Evolutionary conservation across 345 rosid species (phyloP).

Genomic region (rapeseed (Brassica napus)): DNA sequence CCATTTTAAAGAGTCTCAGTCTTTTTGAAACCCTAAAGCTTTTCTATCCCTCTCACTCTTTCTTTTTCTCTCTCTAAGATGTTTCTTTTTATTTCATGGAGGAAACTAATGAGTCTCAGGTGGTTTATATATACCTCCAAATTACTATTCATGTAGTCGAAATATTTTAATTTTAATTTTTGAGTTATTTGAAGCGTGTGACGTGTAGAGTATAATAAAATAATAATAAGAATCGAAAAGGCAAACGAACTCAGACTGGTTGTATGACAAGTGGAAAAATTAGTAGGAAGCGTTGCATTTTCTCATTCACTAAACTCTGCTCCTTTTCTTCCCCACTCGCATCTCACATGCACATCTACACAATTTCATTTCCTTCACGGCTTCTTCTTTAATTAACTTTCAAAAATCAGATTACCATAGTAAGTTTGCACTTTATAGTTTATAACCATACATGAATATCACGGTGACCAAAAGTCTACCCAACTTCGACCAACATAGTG

Average conservation of each 20-base stretch:
- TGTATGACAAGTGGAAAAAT: constrained; percentile 73
- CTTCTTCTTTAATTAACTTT: constrained; percentile 21
- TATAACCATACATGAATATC: not conserved
- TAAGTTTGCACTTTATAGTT: constrained; percentile 11
- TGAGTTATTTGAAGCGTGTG: constrained; percentile 34
- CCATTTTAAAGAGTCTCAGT: constrained; percentile 42
- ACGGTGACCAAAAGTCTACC: constrained; percentile 30
- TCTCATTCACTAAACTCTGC: constrained; percentile 37
- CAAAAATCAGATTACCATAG: not conserved
- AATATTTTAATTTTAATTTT: not conserved
- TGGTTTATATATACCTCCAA: constrained; percentile 44
- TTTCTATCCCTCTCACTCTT: constrained; percentile 12
- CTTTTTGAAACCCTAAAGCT: constrained; percentile 40
- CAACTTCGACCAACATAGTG: constrained; percentile 19
- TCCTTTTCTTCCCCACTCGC: not conserved
- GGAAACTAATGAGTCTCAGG: constrained; percentile 33
- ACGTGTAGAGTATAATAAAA: constrained; percentile 25
- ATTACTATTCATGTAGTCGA: constrained; percentile 25
- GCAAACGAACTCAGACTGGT: constrained; percentile 47
- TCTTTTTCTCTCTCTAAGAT: constrained; percentile 6
- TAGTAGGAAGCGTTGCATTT: constrained; percentile 61
- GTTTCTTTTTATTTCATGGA: constrained; percentile 18
- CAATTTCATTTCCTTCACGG: constrained; percentile 33
- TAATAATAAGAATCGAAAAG: not conserved
- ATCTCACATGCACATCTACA: not conserved